A percentile compares a stretch with the other conserved stretches of the same genome.
Conservation (phyloP, 345 rosid genomes). For the Corymbia maculata region DNA sequence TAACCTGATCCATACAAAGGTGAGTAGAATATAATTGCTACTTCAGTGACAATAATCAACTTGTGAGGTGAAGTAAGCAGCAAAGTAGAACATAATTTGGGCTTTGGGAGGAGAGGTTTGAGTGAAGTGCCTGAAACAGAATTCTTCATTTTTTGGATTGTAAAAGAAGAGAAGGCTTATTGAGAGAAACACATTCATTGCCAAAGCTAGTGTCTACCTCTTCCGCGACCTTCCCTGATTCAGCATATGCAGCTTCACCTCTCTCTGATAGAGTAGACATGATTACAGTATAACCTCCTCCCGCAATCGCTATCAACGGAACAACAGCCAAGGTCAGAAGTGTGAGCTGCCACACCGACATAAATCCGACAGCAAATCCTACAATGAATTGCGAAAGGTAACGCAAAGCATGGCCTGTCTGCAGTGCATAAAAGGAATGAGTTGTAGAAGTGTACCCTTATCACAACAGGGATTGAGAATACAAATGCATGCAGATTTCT, state of each 20-base stretch:
- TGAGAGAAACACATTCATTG: background rate
- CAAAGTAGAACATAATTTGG: background rate
- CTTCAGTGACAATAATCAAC: background rate
- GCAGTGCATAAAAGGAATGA: slow-evolving; percentile 6
- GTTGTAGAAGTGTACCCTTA: background rate
- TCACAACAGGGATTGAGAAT: background rate
- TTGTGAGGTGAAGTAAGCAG: background rate
- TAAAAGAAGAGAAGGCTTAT: background rate
- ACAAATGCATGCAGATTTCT: background rate
- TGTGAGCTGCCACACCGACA: slow-evolving; percentile 73
- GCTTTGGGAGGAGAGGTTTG: background rate
- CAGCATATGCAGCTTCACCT: slow-evolving; percentile 78
- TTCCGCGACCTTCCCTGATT: slow-evolving; percentile 72
- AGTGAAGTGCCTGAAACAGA: background rate
- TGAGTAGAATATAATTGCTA: background rate
- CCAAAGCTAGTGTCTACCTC: slow-evolving; percentile 32
- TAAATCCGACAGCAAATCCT: slow-evolving; percentile 61
- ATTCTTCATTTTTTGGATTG: background rate
- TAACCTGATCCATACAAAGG: slow-evolving; percentile 26
- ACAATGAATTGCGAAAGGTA: slow-evolving; percentile 56
- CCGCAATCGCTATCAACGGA: slow-evolving; percentile 70
- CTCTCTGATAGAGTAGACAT: slow-evolving; percentile 71
- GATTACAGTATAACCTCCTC: slow-evolving; percentile 58
- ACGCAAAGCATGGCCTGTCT: slow-evolving; percentile 73
- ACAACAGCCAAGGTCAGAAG: slow-evolving; percentile 81